Evolutionary conservation across 1,284 basidiomycete genomes (phyloP).

Genomic region (Ceratobasidium sp.): DNA sequence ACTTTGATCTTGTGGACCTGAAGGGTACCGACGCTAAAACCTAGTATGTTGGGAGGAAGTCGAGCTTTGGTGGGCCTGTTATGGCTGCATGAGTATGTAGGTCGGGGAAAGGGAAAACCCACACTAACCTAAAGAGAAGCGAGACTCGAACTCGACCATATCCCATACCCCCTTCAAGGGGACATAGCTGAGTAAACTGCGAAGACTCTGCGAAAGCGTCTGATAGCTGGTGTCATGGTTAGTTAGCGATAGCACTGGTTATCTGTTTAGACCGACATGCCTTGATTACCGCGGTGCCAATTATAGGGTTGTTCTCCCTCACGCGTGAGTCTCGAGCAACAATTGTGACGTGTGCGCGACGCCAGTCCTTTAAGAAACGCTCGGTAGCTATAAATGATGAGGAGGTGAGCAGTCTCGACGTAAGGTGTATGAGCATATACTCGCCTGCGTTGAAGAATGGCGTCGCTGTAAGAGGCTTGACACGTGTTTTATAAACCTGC

Average conservation of each 20-base stretch:
- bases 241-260: background rate
- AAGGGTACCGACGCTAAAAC: slow-evolving; percentile 36
- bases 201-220: slow-evolving; percentile 38
- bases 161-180: slow-evolving; percentile 39
- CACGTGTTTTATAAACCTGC: slow-evolving; percentile 39
- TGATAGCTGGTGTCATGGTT: slow-evolving; percentile 18
- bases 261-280: background rate
- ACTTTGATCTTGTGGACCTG: slow-evolving; percentile 36
- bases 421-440: slow-evolving; percentile 3
- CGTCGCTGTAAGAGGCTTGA: slow-evolving; percentile 38
- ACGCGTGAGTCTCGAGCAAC: slow-evolving; percentile 40
- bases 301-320: slow-evolving; percentile 41
- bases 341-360: slow-evolving; percentile 31
- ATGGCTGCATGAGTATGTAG: background rate
- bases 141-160: slow-evolving; percentile 39
- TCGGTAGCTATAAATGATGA: slow-evolving; percentile 14
- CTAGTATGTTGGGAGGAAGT: slow-evolving; percentile 36
- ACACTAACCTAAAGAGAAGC: slow-evolving; percentile 37
- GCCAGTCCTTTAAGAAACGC: slow-evolving; percentile 39
- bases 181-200: slow-evolving; percentile 32
- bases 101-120: background rate
- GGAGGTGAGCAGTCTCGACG: background rate
- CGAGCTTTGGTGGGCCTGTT: slow-evolving; percentile 22
- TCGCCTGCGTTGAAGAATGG: slow-evolving; percentile 40
- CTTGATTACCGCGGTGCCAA: slow-evolving; percentile 37